These are phyloP conservation scores for Neurospora terricola DNA, from an alignment of 495 filamentous ascomycete genomes.

Conservation along the genomic window DNA sequence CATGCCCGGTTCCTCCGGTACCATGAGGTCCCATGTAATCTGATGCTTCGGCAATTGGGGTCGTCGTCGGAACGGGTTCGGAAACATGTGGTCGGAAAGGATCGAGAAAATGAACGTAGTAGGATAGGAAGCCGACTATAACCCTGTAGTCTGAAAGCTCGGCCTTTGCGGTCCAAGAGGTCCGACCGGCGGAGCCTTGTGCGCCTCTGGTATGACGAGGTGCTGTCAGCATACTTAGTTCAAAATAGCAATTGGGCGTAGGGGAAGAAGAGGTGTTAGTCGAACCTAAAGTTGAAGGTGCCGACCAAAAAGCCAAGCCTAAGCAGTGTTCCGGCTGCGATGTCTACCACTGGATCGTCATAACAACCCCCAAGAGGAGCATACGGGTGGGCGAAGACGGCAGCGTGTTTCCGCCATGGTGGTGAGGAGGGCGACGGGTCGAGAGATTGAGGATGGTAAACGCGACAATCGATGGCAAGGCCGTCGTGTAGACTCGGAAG, in stretches of 20 bases:
- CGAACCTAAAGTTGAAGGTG: constrained; percentile 88
- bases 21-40: not conserved
- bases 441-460: constrained; percentile 57
- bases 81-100: constrained; percentile 4
- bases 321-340: constrained; percentile 53
- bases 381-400: constrained; percentile 86
- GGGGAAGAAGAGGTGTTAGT: not conserved
- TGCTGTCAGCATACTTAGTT: not conserved
- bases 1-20: not conserved
- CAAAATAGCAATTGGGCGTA: not conserved
- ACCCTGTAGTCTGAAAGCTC: constrained; percentile 79
- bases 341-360: constrained; percentile 68
- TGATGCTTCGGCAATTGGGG: not conserved
- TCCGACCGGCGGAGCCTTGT: constrained; percentile 59
- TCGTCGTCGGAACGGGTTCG: not conserved
- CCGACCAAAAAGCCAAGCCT: constrained; percentile 61
- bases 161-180: constrained; percentile 74
- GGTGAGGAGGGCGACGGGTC: constrained; percentile 18
- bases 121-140: constrained; percentile 64
- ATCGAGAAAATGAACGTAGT: constrained; percentile 51
- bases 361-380: constrained; percentile 77
- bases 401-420: constrained; percentile 45
- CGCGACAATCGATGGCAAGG: constrained; percentile 60
- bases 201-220: constrained; percentile 54
- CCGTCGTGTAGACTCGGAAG: constrained; percentile 80